Evolutionary conservation across 2,329 filamentous ascomycete species (phyloP), one percentile per base, ranked within the genome.

Genomic region (Hypoxylon sp.): DNA sequence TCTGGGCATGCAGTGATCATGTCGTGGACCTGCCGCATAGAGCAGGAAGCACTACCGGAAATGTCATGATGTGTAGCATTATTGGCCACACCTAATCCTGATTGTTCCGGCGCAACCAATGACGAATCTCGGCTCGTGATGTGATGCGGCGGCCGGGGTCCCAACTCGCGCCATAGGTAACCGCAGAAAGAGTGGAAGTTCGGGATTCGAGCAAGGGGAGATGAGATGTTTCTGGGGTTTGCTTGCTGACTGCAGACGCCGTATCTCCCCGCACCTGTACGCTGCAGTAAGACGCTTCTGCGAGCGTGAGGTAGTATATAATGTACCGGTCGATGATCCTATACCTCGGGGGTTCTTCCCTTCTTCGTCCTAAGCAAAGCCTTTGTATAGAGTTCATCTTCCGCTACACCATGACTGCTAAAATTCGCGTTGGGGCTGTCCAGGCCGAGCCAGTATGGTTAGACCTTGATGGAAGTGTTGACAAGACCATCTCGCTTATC

Each of bases 361-460:
- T 47, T 65, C 53, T 53, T 44, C n/a, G 22, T 24, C 44, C 46
- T 26, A 24, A 51, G 59, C 29, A 56, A 59, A 35, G 10, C 37
- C 39, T 14, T 31, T 22, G 26, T 29, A 39, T 31, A 55, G 57
- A 56, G n/a, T 52, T 46, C 63, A 33, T 19, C 51, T 42, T 26
- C 24, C 55, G 10, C 48, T 55, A 29, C 50, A 67, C 37, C 35
- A 75, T 74, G 70, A 68, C 65, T 29, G 70, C 58, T 9, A 75
- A 53, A 31, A 57, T 77, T 52, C 76, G 77, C 35, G 83, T 87
- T 4, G 85, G 83, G 29, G 85, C 85, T 11, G 83, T 86, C 0
- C 88, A 91, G 73, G 83, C 85, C 5, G 88, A 90, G 75, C 87
- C 88, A 0, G 83, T 80, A 1, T 91, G 88, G 87, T 81, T 91